Evolutionary conservation across 352 stramenopile genomes (phyloP).

Genomic region (Globisporangium irregulare): DNA sequence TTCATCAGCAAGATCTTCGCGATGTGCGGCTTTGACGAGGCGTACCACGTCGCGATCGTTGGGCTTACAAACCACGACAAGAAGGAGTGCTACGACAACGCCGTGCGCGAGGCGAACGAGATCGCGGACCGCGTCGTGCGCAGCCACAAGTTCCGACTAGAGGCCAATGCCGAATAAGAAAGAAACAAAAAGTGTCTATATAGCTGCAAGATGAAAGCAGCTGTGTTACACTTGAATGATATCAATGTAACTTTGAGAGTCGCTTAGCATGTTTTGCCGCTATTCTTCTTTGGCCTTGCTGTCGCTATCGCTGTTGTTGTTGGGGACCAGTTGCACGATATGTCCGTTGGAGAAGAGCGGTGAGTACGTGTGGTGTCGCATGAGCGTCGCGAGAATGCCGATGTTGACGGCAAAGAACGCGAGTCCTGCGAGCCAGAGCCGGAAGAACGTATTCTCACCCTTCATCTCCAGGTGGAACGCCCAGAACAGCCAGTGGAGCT

Average conservation of each 20-base stretch:
- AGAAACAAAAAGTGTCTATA: neutral
- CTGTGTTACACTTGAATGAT: neutral
- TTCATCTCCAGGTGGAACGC: constrained; percentile 90
- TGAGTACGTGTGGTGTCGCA: constrained; percentile 55
- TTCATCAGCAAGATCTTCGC: constrained; percentile 75
- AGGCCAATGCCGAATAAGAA: constrained; percentile 29
- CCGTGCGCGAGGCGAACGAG: constrained; percentile 47
- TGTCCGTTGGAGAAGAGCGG: constrained; percentile 52
- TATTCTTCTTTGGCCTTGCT: constrained; percentile 10
- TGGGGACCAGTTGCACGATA: constrained; percentile 38
- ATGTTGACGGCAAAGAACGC: constrained; percentile 90
- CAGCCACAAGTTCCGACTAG: constrained; percentile 51
- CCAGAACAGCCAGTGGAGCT: constrained; percentile 89
- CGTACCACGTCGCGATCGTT: constrained; percentile 62
- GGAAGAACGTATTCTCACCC: constrained; percentile 86
- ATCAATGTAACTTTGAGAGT: neutral
- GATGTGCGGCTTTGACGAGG: constrained; percentile 71
- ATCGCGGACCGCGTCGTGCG: constrained; percentile 59
- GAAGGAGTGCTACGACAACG: constrained; percentile 54
- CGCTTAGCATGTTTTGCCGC: neutral
- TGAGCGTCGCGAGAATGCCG: constrained; percentile 68
- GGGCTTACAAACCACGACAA: constrained; percentile 64
- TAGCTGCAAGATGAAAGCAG: neutral
- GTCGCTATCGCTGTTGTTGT: neutral
- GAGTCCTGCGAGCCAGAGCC: constrained; percentile 84